Evolutionary conservation across 352 stramenopile species (phyloP), one percentile per base, ranked within the genome.

Genomic region (Pythium diclinum): DNA sequence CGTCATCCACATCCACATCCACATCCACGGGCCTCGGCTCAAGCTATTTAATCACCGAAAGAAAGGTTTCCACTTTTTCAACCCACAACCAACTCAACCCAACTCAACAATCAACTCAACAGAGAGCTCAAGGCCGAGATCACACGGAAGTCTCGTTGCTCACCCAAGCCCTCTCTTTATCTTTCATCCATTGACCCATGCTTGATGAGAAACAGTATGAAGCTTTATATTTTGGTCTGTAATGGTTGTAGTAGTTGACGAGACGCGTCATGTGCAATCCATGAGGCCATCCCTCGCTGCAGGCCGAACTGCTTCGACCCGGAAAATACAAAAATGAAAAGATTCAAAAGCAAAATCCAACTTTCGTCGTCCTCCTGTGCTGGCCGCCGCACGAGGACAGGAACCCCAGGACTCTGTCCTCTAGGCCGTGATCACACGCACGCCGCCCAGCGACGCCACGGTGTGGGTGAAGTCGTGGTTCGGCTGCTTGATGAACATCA

Each of bases 401-500:
- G 28, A 16, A 6, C 8, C 17, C 17, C 17, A 6, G 8, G 42
- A 49, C 0, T 16, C 21, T 8, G 8, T 8, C 34, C 32, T 49
- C 40, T 77, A 95, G 38, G 85, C 85, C 46, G 91, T 97, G 77
- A 98, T 97, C 54, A 98, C 85, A n/a, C 92, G 87, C 44, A 97
- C 89, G 56, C 91, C 91, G 42, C 92, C 92, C 11, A 98, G 88
- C 58, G 91, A 88, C 17, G 88, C 89, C 49, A 98, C 85, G 57
- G 94, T 98, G 78, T 98, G 91, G 21, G 79, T 80, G 69, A 98
- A 98, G 68, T 97, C 85, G 75, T 96, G 74, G 78, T 96, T 96
- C n/a, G 93, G 92, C 76, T 97, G 94, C 73, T 95, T 97, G 78
- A 98, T 97, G 74, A 98, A 98, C 88, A 98, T 98, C 74, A 96